Evolutionary conservation across 805 yeast genomes (phyloP).

Genomic region (Candida saitoana): DNA sequence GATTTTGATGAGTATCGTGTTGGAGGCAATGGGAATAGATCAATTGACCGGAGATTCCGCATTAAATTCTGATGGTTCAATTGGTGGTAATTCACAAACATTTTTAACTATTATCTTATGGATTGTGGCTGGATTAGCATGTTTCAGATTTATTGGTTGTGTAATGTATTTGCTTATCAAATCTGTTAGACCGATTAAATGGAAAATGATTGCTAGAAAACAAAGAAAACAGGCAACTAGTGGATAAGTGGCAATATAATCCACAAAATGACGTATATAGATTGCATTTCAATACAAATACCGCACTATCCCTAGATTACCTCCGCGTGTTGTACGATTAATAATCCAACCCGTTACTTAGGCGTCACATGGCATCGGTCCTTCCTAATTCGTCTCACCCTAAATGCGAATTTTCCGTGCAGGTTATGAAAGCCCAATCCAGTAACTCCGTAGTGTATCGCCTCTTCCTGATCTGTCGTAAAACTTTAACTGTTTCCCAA

Average conservation of each 20-base stretch:
- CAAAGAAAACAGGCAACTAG: constrained; percentile 6
- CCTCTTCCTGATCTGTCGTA: too few species aligned
- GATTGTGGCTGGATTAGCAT: constrained; percentile 89
- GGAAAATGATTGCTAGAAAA: constrained; percentile 29
- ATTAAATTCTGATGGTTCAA: constrained; percentile 25
- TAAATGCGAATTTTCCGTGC: too few species aligned
- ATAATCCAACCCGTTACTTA: not conserved
- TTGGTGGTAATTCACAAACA: constrained; percentile 48
- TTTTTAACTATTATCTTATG: constrained; percentile 85
- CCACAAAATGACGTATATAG: too few species aligned
- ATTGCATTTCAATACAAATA: not conserved
- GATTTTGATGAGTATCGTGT: constrained; percentile 74
- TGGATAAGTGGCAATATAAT: not conserved
- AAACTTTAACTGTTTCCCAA: not conserved
- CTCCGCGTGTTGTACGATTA: not conserved
- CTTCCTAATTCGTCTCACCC: not conserved
- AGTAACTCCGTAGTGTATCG: too few species aligned
- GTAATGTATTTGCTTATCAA: constrained; percentile 48
- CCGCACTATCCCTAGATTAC: not conserved
- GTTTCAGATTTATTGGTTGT: constrained; percentile 77
- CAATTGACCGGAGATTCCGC: constrained; percentile 29
- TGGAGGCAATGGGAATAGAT: constrained; percentile 76
- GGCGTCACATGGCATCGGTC: too few species aligned
- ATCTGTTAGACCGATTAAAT: constrained; percentile 35
- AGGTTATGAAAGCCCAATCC: too few species aligned